These are phyloP conservation scores for Alloteropsis angusta DNA, from an alignment of 202 grass and related monocot species.

Conservation along the genomic window DNA sequence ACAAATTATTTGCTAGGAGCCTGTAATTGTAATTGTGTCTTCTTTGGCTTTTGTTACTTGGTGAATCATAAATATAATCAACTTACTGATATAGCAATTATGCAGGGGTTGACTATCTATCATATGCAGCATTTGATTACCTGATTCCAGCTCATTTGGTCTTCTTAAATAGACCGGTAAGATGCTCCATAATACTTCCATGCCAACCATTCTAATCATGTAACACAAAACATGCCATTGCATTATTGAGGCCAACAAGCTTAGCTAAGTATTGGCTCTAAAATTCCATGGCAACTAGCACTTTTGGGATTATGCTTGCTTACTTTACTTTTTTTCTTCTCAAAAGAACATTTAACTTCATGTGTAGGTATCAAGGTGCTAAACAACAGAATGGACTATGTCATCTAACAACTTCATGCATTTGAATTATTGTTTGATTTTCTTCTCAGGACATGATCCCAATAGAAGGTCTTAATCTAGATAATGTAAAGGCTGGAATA, in stretches of 20 bases:
- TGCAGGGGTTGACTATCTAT: constrained; percentile 71
- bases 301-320: not conserved
- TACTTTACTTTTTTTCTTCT: too few species aligned
- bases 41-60: not conserved
- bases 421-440: not conserved
- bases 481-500: constrained; percentile 52
- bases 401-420: not conserved
- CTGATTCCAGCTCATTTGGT: constrained; percentile 70
- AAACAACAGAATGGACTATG: not conserved
- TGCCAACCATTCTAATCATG: not conserved
- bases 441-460: constrained; percentile 68
- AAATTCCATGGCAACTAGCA: not conserved
- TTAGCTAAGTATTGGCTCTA: not conserved
- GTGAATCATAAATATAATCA: not conserved
- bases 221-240: constrained; percentile 11
- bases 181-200: not conserved
- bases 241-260: not conserved
- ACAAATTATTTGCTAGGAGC: not conserved
- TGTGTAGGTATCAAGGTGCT: not conserved
- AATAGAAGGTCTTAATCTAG: constrained; percentile 80
- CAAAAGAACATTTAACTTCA: constrained; percentile 6
- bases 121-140: constrained; percentile 64
- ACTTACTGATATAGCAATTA: constrained; percentile 9
- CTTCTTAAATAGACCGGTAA: constrained; percentile 65
- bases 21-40: not conserved